Base-by-base conservation (phyloP, 1,284 basidiomycete genomes). In the Anthracocystis setariae region DNA sequence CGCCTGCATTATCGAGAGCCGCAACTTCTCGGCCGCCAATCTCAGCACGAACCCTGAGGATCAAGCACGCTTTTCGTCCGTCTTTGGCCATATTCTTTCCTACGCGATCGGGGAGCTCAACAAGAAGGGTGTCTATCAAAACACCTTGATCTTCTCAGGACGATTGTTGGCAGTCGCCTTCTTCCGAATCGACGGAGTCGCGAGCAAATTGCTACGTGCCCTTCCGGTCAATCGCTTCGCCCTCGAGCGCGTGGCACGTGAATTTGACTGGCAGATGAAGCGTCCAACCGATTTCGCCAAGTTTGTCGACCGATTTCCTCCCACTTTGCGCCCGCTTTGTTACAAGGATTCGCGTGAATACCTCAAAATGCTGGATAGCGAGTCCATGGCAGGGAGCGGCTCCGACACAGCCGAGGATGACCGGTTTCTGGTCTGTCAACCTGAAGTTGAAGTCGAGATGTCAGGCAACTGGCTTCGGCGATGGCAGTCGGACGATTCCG, bases 401-500 rank as follows among this genome's bases (percentile, higher is more conserved):
- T 32, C 54, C 42, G 59, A 53, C n/a, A 15, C 45, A 7, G 29
- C 58, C 2, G 78, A 78, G 13, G 75, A 77, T 44, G 77, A 79
- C 48, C 62, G 75, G 12, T 80, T 52, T 59, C 47, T 80, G 44
- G 76, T 80, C 1, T 55, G 77, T 17, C 78, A 79, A 57, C 66
- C 69, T 17, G 73, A 76, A 42, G 74, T 80, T 20, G 75, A 80
- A 55, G 78, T 80, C 5, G 78, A 80, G 53, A 80, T 80, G 78
- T 69, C 75, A 2, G 78, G 78, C 46, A 80, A 80, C 50, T 80
- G 78, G 78, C 73, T 80, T 13, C 70, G 78, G 23, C 64, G 78
- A 49, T 80, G 78, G 78, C 77, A 80, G 59, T 80, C 78, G 53
- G 78, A 80, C 47, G 78, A 80, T 43, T 80, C 78, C 35, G 78